Evolutionary conservation across 495 filamentous ascomycete species (phyloP).

Genomic region (Parathielavia hyrcaniae): DNA sequence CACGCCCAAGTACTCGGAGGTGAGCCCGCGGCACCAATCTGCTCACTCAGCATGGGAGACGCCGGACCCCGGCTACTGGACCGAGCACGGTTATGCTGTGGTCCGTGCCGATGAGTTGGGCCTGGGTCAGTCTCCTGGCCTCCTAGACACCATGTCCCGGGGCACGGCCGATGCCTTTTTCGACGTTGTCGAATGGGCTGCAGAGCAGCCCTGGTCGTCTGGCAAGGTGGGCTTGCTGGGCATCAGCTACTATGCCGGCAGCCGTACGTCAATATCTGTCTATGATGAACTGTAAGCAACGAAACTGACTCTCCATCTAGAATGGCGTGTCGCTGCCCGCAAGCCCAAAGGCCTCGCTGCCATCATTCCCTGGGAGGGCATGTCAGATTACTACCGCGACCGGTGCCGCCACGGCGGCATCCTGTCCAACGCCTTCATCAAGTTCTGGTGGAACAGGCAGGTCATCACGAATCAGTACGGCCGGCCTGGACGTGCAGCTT

Average conservation of each 20-base stretch:
- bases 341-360: slow-evolving; percentile 52
- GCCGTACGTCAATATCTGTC: slow-evolving; percentile 19
- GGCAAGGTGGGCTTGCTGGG: slow-evolving; percentile 59
- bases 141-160: slow-evolving; percentile 55
- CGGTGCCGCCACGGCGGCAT: slow-evolving; percentile 61
- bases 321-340: slow-evolving; percentile 59
- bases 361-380: slow-evolving; percentile 65
- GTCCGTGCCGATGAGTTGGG: slow-evolving; percentile 57
- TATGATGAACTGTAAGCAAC: background rate
- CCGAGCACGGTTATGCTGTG: slow-evolving; percentile 52
- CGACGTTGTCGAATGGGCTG: slow-evolving; percentile 59
- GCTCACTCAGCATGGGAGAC: slow-evolving; percentile 60
- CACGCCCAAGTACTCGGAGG: slow-evolving; percentile 36
- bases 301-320: background rate
- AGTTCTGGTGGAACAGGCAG: slow-evolving; percentile 61
- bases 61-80: slow-evolving; percentile 59
- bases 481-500: slow-evolving; percentile 22
- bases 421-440: slow-evolving; percentile 55
- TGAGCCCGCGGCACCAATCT: slow-evolving; percentile 44
- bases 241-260: slow-evolving; percentile 56
- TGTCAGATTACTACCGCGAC: slow-evolving; percentile 62
- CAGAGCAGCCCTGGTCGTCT: slow-evolving; percentile 54
- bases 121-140: slow-evolving; percentile 51
- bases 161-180: slow-evolving; percentile 55
- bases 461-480: slow-evolving; percentile 62